Evolutionary conservation across 2,329 filamentous ascomycete genomes (phyloP), one percentile per base, ranked within the genome.

Genomic region (Penicillium sp.): DNA sequence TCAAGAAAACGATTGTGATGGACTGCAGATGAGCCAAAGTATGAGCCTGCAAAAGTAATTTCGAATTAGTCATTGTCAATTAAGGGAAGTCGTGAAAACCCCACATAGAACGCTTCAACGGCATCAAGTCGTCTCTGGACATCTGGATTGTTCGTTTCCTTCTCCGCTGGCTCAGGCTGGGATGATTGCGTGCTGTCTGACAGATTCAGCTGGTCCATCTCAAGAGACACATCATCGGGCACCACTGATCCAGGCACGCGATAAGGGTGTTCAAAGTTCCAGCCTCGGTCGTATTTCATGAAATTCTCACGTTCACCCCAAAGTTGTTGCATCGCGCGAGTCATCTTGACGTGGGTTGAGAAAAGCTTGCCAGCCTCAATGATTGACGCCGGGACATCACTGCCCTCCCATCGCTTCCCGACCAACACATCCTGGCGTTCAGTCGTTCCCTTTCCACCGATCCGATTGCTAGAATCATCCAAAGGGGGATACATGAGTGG

Each of bases 401-500:
- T 89, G n/a, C 92, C 92, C 71, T 95, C 88, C 92, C 92, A 96
- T 67, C 83, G 89, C 35, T 89, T 84, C 13, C 90, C 90, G 3
- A 95, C 90, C 20, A 95, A 77, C 16, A 83, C 73, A 60, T 92
- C 88, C 68, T 96, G 90, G 40, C 92, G 73, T 38, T 89, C 88
- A 5, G 91, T 89, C 18, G 81, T 83, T 11, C 92, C 92, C 68
- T 95, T 96, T 1, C 92, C 92, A 45, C 94, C 92, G 33, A 92
- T 86, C 61, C 87, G 89, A 67, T 95, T 96, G 72, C 91, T 96
- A 22, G 85, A 87, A 55, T 86, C 87, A 71, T 96, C 92, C 16
- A 96, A 77, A 1, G 94, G 94, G 2, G 94, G 94, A 62, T 99
- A 99, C 75, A 99, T 85, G 67, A 99, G 97, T 0, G 94, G 94